Evolutionary conservation across 257 asterid genomes (phyloP).

Genomic region (Anisodus acutangulus): DNA sequence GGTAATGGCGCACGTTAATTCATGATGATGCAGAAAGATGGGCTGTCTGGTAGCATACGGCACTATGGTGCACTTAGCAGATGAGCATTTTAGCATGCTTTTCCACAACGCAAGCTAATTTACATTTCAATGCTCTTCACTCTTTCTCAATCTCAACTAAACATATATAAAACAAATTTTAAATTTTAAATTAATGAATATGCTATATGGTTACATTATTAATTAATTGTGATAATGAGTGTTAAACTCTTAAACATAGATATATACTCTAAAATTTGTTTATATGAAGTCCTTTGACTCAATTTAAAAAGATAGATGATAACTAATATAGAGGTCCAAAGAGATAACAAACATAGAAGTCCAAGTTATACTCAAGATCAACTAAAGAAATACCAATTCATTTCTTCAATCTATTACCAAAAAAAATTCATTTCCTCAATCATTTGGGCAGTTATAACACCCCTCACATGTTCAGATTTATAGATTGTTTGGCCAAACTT

Average conservation of each 20-base stretch:
- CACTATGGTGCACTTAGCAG: slow-evolving; percentile 39
- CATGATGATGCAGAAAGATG: slow-evolving; percentile 43
- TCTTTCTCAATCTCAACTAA: slow-evolving; percentile 9
- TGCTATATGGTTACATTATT: neutral
- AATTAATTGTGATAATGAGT: neutral
- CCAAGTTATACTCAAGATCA: neutral
- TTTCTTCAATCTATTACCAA: too few relatives aligned
- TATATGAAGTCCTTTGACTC: neutral
- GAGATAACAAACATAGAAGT: too few relatives aligned
- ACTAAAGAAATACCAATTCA: neutral
- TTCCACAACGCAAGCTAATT: slow-evolving; percentile 36
- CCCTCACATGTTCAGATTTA: accelerated
- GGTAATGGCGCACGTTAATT: slow-evolving; percentile 43
- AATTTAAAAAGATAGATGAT: neutral
- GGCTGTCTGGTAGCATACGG: slow-evolving; percentile 45
- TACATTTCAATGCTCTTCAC: neutral
- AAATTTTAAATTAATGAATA: neutral
- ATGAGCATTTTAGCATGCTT: slow-evolving; percentile 39
- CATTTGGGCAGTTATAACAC: neutral
- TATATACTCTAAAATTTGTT: neutral
- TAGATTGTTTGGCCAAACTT: too few relatives aligned
- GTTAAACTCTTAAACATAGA: neutral
- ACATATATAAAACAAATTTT: neutral
- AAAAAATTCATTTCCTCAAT: too few relatives aligned
- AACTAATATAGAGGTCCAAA: too few relatives aligned